A percentile compares a stretch with the other conserved stretches of the same genome.
Conservation (phyloP, 1,284 basidiomycete genomes). For the Mycena citricolor region DNA sequence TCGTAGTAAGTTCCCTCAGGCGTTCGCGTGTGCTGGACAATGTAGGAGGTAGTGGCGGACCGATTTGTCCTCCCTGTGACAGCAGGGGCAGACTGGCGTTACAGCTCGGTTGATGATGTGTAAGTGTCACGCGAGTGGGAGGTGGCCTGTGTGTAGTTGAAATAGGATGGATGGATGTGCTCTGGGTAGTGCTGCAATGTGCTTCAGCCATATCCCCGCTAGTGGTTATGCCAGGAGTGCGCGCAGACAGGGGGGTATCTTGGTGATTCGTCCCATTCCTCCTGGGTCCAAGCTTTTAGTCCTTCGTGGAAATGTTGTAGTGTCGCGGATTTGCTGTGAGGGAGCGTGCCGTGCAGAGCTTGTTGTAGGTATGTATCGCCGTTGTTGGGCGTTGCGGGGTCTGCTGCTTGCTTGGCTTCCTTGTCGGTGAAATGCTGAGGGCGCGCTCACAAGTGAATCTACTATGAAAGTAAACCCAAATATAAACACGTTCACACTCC, state of each 20-base stretch:
- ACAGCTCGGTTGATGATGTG: slow-evolving; percentile 19
- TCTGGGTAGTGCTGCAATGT: slow-evolving; percentile 1
- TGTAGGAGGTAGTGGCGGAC: slow-evolving; percentile 17
- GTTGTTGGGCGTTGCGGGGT: no score
- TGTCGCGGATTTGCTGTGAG: no score
- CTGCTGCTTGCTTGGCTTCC: no score
- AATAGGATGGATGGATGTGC: slow-evolving; percentile 19
- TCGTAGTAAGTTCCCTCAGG: not conserved
- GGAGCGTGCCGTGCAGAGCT: no score
- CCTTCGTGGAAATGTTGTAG: no score
- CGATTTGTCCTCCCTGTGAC: slow-evolving; percentile 13
- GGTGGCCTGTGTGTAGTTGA: slow-evolving; percentile 25
- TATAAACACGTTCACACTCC: no score
- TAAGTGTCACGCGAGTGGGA: slow-evolving; percentile 23
- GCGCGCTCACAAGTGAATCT: no score
- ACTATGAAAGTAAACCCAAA: no score
- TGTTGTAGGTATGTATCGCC: not conserved
- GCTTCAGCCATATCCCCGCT: slow-evolving; percentile 2
- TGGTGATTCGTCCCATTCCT: no score
- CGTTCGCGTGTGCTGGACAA: slow-evolving; percentile 2
- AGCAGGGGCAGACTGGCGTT: slow-evolving; percentile 23
- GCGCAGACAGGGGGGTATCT: not conserved
- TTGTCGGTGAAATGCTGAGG: no score
- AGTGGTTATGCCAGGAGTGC: not conserved
- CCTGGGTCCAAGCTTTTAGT: no score